These are phyloP conservation scores for Omphalea diandra DNA, from an alignment of 441 rosid genomes.

Conservation along the genomic window DNA sequence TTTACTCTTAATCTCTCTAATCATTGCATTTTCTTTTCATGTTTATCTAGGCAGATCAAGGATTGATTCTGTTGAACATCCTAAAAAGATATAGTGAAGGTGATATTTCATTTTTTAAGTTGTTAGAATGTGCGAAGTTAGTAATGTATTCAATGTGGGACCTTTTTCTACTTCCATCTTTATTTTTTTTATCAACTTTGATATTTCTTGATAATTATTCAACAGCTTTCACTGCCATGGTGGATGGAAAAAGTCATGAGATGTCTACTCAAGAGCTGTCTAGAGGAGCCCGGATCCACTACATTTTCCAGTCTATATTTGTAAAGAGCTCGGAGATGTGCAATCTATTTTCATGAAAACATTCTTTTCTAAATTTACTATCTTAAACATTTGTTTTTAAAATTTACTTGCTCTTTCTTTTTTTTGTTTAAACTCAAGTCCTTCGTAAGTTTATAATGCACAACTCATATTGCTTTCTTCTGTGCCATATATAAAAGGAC, in stretches of 20 bases:
- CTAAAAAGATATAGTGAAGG: constrained; percentile 36
- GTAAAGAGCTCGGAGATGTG: constrained; percentile 61
- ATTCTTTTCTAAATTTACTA: background rate
- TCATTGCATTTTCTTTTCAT: background rate
- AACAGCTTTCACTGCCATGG: constrained; percentile 57
- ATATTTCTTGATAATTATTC: constrained; percentile 5
- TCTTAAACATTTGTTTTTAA: too few species aligned
- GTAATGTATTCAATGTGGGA: background rate
- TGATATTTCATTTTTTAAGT: constrained; percentile 16
- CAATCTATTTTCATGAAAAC: constrained; percentile 1
- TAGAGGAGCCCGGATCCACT: constrained; percentile 76
- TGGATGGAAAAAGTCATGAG: constrained; percentile 68
- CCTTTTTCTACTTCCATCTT: background rate
- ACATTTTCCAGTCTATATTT: constrained; percentile 71
- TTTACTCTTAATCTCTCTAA: background rate
- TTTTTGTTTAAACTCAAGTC: background rate
- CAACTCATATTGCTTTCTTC: background rate
- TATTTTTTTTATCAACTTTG: background rate
- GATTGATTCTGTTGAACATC: constrained; percentile 35
- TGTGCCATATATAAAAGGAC: background rate
- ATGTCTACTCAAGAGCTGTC: constrained; percentile 57
- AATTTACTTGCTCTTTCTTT: too few species aligned
- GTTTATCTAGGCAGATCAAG: constrained; percentile 37
- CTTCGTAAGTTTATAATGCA: background rate
- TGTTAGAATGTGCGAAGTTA: background rate